These are phyloP conservation scores for Cyclanthera cordifolia DNA, from an alignment of 306 rosid species.

Conservation along the genomic window DNA sequence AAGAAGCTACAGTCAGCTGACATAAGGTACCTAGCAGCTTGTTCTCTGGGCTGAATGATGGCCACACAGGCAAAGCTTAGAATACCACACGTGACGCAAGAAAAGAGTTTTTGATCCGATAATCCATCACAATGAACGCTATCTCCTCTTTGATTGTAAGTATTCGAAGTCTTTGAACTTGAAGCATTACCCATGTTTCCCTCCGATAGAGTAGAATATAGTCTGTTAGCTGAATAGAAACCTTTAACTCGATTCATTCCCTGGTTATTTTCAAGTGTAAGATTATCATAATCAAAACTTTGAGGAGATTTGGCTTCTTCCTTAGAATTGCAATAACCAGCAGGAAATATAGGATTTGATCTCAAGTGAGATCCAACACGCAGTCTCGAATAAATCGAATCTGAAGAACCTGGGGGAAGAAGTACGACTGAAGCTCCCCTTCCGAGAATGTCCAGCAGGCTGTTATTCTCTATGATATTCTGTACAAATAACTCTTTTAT, in stretches of 20 bases:
- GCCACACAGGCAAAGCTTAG: slow-evolving; percentile 92
- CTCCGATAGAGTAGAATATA: slow-evolving; percentile 35
- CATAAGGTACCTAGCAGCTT: slow-evolving; percentile 80
- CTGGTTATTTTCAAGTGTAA: slow-evolving; percentile 34
- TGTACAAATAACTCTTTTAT: slow-evolving; percentile 82
- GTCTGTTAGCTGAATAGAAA: slow-evolving; percentile 44
- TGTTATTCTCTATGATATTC: slow-evolving; percentile 56
- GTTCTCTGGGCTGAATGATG: slow-evolving; percentile 74
- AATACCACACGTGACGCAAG: slow-evolving; percentile 94
- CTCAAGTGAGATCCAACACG: slow-evolving; percentile 55
- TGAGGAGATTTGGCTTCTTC: slow-evolving; percentile 42
- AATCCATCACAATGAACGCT: slow-evolving; percentile 40
- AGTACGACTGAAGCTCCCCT: slow-evolving; percentile 64
- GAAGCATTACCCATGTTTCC: slow-evolving; percentile 35
- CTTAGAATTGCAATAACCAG: slow-evolving; percentile 32
- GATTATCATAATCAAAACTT: slow-evolving; percentile 59
- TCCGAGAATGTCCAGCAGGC: slow-evolving; percentile 67
- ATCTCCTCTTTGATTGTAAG: slow-evolving; percentile 28
- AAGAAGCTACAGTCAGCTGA: slow-evolving; percentile 86
- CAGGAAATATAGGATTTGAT: slow-evolving; percentile 35
- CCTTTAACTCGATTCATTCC: slow-evolving; percentile 39
- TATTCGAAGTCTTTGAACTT: slow-evolving; percentile 32
- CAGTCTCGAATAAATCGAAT: slow-evolving; percentile 71
- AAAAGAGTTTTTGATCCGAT: slow-evolving; percentile 82
- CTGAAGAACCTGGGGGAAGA: slow-evolving; percentile 74